Evolutionary conservation across 2,329 filamentous ascomycete species (phyloP), one percentile per base, ranked within the genome.

Genomic region (Sarocladium oryzae): DNA sequence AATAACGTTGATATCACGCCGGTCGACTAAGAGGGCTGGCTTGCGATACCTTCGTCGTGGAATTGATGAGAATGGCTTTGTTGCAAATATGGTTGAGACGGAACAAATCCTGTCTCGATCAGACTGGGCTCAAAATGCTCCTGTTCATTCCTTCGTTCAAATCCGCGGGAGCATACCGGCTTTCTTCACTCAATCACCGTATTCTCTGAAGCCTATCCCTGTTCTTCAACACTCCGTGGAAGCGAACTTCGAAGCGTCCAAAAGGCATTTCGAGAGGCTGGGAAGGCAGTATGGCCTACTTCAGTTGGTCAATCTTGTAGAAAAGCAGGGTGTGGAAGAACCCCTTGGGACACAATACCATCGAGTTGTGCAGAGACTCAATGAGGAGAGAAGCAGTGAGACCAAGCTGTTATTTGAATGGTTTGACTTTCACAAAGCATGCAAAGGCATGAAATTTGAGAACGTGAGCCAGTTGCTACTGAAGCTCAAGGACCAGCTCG

Each of bases 361-460:
- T 61, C 76, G 79, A 48, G 82, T 83, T 53, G 77, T 88, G 1
- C 71, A 81, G 46, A 68, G 73, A 21, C 72, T 92, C 50, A 95
- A 93, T 56, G 74, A 81, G 20, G 64, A 56, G 15, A 23, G 10
- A 8, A 9, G 23, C 26, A 35, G 20, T 13, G 24, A 23, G 15
- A 36, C 43, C n/a, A 18, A 28, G 7, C n/a, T 55, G 8, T 23
- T 0, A 20, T 95, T 95, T 61, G 89, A 96, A 63, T 99, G 93
- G 93, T 99, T 97, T 60, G 93, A 99, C 63, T 99, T 99, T 61
- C 93, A 97, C 65, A 78, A 83, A 16, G 88, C 88, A 24, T 97
- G 93, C 62, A 85, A 89, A 15, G 93, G 93, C 0, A 96, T 99
- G 92, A 95, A 89, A 59, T 99, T 97, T 61, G 92, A 97, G 62